Base-by-base conservation (phyloP, 2,329 filamentous ascomycete genomes). In the Knoxdaviesia proteae region DNA sequence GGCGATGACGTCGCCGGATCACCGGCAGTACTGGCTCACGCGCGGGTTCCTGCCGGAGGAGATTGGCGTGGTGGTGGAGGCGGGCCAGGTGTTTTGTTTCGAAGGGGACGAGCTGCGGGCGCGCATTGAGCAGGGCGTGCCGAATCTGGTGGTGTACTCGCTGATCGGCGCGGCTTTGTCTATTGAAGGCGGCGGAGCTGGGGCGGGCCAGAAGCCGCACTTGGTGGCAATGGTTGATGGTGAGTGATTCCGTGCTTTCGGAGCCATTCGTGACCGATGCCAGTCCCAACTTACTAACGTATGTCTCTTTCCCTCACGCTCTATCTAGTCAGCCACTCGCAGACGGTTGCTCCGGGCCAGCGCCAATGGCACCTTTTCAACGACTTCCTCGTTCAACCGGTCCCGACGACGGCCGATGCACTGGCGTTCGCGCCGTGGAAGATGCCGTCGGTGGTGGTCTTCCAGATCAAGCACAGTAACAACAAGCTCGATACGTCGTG, bases 281-380 rank as follows among this genome's bases (percentile, higher is more conserved):
- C 20, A 20, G 3, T 20, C 3, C 20, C 20, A 2, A 2, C 20
- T 20, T 20, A 3, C 20, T 20, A 20, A 20, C 9, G 6, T 8
- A 31, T 46, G 34, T 43, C 7, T 20, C 7, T 9, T 40, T 43
- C 5, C 37, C 6, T 34, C 33, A 40, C 40, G 43, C 10, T 5
- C 8, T 36, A 32, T 34, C 34, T 20, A 48, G 47, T 47, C 10
- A 42, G 45, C 8, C 47, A 45, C 30, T 47, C 43, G 3, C 32
- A 45, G 11, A 6, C 41, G 10, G 37, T 71, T 37, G 56, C 69
- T 0, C 68, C 74, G 1, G 64, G 63, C 4, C 69, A 75, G 48
- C 79, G 74, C 52, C 78, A 80, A 51, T 98, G 92, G 92, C 84
- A 96, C 59, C 61, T 98, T 1, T 94, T 98, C 63, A 98, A 98